Evolutionary conservation across 768 basidiomycete species (phyloP), one percentile per base, ranked within the genome.

Genomic region (Pisolithus albus): DNA sequence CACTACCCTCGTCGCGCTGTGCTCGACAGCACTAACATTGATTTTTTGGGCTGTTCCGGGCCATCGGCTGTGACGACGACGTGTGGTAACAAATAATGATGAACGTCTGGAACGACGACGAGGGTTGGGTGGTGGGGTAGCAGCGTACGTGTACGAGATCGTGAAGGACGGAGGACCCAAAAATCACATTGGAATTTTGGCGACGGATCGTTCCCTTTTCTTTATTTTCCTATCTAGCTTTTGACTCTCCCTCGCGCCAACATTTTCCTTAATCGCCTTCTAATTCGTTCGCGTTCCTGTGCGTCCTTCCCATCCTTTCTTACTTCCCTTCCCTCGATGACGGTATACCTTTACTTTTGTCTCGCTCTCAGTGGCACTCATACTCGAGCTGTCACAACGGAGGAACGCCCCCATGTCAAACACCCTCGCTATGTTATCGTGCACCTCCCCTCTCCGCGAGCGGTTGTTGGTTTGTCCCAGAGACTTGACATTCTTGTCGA

Each of bases 41-140:
- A 72, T 98, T 50, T 99, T 98, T 75, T 93, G 89, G 84, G 90
- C 89, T 39, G 92, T 99, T 36, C 95, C 95, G 7, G 95, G 95
- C 0, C 87, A 97, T 68, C 76, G 92, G 54, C 79, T 97, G 61
- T 96, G 56, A 65, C 48, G 18, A 15, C 40, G 37, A 46, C 19
- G 32, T n/a, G 26, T 24, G 9, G 34, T 37, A 43, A 34, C 38
- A 45, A 39, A 38, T 53, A 4, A 50, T 53, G 54, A 53, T 30
- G 47, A 45, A 45, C 54, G 45, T 49, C 46, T 44, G 24, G 24
- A 42, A 39, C 24, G 40, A 34, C 36, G 36, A 21, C 41, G 26
- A 28, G 38, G 28, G 47, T 45, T 51, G 36, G 53, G 57, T 45
- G 48, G 19, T 43, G 51, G 32, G 43, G 41, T 7, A 43, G 21